A percentile compares a stretch with the other conserved stretches of the same genome.
phyloP scores from a whole-genome alignment of 2,329 filamentous ascomycete species.

The Monilinia laxa region DNA sequence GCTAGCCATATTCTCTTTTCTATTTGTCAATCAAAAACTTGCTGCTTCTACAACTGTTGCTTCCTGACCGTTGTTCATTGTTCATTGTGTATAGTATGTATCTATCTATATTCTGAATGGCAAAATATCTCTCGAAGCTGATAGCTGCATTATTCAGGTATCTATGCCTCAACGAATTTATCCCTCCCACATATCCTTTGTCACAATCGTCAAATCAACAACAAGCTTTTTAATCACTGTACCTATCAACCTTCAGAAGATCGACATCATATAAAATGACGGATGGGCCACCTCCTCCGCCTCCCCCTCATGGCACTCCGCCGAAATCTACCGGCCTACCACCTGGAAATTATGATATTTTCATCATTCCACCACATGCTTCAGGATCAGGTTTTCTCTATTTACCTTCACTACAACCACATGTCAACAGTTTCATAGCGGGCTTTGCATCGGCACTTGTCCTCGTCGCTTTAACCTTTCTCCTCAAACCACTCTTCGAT shows the following conservation, averaged over 20 bases:
- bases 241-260: conserved; percentile 9
- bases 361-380: conserved; percentile 91
- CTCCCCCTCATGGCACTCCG: conserved; percentile 80
- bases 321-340: conserved; percentile 73
- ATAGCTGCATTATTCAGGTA: conserved; percentile 14
- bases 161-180: conserved; percentile 9
- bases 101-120: not conserved
- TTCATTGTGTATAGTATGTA: not conserved
- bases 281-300: conserved; percentile 59
- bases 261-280: conserved; percentile 20
- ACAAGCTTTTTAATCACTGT: not conserved
- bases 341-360: conserved; percentile 92
- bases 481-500: conserved; percentile 70
- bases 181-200: not conserved
- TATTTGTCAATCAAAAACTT: not conserved
- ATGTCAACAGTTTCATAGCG: conserved; percentile 86
- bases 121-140: conserved; percentile 8
- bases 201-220: not conserved
- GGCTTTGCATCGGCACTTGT: conserved; percentile 78
- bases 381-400: conserved; percentile 88
- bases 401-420: conserved; percentile 82
- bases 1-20: not conserved
- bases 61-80: conserved; percentile 8
- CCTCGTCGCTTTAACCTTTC: conserved; percentile 69
- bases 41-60: not conserved